A percentile compares a stretch with the other conserved stretches of the same genome.
phyloP scores from a whole-genome alignment of 23 red algal genomes.

The Gracilaria caudata region DNA sequence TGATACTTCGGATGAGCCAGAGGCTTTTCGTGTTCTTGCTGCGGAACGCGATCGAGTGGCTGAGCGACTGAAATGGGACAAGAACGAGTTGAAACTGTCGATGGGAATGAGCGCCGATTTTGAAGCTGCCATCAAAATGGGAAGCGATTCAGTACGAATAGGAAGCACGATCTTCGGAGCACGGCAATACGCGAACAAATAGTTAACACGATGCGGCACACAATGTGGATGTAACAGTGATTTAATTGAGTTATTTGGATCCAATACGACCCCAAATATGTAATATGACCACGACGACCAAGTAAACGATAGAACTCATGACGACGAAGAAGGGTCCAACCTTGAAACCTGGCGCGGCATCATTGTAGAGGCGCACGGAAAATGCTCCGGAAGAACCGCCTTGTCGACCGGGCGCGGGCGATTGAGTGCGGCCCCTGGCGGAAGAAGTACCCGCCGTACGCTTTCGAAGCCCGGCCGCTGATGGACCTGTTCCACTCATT shows the following conservation, averaged over 20 bases:
- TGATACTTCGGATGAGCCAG: constrained; percentile 65
- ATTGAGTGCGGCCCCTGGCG: constrained; percentile 1
- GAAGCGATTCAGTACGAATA: constrained; percentile 85
- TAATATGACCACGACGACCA: constrained; percentile 79
- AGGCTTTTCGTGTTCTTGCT: constrained; percentile 66
- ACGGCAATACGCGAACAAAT: constrained; percentile 60
- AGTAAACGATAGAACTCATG: constrained; percentile 78
- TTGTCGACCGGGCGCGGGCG: constrained; percentile 55
- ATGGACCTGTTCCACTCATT: constrained; percentile 61
- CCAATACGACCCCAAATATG: constrained; percentile 83
- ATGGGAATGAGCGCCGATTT: constrained; percentile 99
- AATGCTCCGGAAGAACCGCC: constrained; percentile 57
- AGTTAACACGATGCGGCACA: neutral
- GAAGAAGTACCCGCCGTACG: constrained; percentile 24
- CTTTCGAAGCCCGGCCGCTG: constrained; percentile 56
- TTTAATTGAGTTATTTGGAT: constrained; percentile 30
- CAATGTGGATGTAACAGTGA: constrained; percentile 5
- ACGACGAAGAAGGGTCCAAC: constrained; percentile 87
- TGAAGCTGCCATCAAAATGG: constrained; percentile 84
- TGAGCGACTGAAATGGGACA: constrained; percentile 1
- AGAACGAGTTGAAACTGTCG: constrained; percentile 66
- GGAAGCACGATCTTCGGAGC: constrained; percentile 95
- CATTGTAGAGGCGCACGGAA: constrained; percentile 86
- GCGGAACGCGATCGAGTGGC: constrained; percentile 56
- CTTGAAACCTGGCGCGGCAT: constrained; percentile 81